Base-by-base conservation (phyloP, 352 stramenopile species). In the Pythium phragmitis region DNA sequence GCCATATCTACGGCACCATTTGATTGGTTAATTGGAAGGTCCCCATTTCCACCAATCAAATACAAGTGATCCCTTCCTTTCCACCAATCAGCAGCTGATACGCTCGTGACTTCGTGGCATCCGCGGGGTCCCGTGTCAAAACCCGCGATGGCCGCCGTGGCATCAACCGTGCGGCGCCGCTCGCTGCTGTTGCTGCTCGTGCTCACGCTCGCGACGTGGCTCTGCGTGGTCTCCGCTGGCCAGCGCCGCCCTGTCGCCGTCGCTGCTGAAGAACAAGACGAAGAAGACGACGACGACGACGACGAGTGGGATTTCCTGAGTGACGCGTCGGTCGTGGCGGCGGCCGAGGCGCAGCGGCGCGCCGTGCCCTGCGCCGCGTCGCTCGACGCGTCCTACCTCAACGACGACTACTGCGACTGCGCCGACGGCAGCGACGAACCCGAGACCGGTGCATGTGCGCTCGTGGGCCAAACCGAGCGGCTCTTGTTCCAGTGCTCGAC, bases 371-470 rank as follows among this genome's bases (percentile, higher is more conserved):
- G 84, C 45, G 80, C 70, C 3, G 51, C 75, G 28, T 65, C 65
- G 23, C 58, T 92, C 30, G 49, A 68, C 0, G n/a, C 60, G 2
- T 65, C 63, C 21, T 64, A 53, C 21, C 26, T 98, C 54, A 94
- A 98, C 75, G 95, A 98, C 67, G 83, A 96, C 60, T 98, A 94
- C 59, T 98, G 93, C 63, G 95, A 98, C 77, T 98, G 95, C 72
- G 69, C 80, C 7, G 91, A 98, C 70, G 91, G 90, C 41, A 82
- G 75, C 23, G 95, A 98, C 70, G 95, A 98, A 76, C 85, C 88
- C 0, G 64, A 74, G 16, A 98, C 91, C 59, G 79, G 82, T 60
- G 90, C 72, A 1, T 96, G 87, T 60, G 87, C 82, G 14, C 45
- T 82, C 16, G 43, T 73, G 26, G 33, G 16, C 4, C 45, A 28